Percentiles rank a stretch among this genome's conserved stretches.
These are phyloP conservation scores for Tausonia pullulans DNA, from an alignment of 1,284 basidiomycete genomes.

Conservation along the genomic window DNA sequence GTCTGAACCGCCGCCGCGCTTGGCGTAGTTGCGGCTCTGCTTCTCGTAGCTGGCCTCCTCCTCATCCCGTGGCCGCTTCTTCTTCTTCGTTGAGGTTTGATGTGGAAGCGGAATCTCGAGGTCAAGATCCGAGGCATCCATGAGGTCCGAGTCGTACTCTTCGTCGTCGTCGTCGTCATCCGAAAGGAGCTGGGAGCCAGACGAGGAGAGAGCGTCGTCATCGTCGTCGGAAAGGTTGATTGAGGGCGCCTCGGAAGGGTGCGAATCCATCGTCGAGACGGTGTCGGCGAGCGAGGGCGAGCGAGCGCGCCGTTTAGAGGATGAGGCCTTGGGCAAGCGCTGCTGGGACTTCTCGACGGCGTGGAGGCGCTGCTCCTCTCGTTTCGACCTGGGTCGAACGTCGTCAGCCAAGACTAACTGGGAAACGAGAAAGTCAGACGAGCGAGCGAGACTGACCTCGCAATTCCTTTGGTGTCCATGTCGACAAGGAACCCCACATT, in stretches of 20 bases:
- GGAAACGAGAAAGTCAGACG: not conserved
- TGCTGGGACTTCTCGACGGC: slow-evolving; percentile 28
- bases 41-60: slow-evolving; percentile 25
- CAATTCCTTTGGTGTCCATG: slow-evolving; percentile 11
- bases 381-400: slow-evolving; percentile 19
- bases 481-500: slow-evolving; percentile 7
- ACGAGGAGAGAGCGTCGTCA: slow-evolving; percentile 13
- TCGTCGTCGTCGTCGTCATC: slow-evolving; percentile 8
- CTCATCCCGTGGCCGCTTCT: slow-evolving; percentile 16
- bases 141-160: slow-evolving; percentile 26
- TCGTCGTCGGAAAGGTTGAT: slow-evolving; percentile 22
- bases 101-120: slow-evolving; percentile 15
- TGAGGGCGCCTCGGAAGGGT: slow-evolving; percentile 19
- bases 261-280: slow-evolving; percentile 25
- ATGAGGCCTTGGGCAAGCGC: slow-evolving; percentile 25
- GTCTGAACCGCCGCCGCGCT: slow-evolving; percentile 37
- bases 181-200: not conserved
- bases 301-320: slow-evolving; percentile 23
- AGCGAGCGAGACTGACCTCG: slow-evolving; percentile 1
- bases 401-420: not conserved
- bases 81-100: slow-evolving; percentile 19
- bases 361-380: slow-evolving; percentile 35
- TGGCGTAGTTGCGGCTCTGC: slow-evolving; percentile 50
- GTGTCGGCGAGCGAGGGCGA: slow-evolving; percentile 22
- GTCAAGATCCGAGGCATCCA: slow-evolving; percentile 18